Percentiles rank a stretch among this genome's conserved stretches.
Conservation (phyloP, 306 rosid genomes). For the Hippophae tibetana region DNA sequence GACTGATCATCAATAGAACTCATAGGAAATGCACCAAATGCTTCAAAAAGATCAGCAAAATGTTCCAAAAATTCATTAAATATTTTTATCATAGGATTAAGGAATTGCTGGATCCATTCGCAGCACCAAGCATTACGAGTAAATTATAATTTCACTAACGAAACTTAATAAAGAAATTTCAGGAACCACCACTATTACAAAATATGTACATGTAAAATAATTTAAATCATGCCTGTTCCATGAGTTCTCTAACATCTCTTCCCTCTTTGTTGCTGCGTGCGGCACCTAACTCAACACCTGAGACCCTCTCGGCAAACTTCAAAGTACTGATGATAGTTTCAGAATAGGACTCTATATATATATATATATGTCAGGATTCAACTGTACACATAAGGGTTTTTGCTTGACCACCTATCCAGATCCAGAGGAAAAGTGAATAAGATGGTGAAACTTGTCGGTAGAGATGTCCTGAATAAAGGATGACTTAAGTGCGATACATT, state of each 20-base stretch:
- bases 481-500: conserved; percentile 1
- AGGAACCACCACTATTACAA: not conserved
- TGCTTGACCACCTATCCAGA: conserved; percentile 83
- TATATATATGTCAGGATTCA: conserved; percentile 92
- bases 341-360: conserved; percentile 70
- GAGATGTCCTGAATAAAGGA: not conserved
- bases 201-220: conserved; percentile 1
- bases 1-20: too few relatives aligned
- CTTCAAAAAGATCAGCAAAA: too few relatives aligned
- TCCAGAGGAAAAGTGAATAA: conserved; percentile 3
- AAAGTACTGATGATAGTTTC: conserved; percentile 86
- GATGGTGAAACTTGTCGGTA: too few relatives aligned
- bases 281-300: conserved; percentile 93
- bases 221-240: conserved; percentile 64
- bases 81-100: too few relatives aligned
- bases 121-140: too few relatives aligned
- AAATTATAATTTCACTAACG: too few relatives aligned
- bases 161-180: too few relatives aligned
- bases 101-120: too few relatives aligned
- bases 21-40: too few relatives aligned
- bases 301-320: conserved; percentile 98
- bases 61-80: too few relatives aligned
- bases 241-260: conserved; percentile 83
- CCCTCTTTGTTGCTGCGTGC: conserved; percentile 98
- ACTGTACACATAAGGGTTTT: conserved; percentile 96